Evolutionary conservation across 176 grass and related monocot genomes (phyloP).

Genomic region (Cenchrus americanus): DNA sequence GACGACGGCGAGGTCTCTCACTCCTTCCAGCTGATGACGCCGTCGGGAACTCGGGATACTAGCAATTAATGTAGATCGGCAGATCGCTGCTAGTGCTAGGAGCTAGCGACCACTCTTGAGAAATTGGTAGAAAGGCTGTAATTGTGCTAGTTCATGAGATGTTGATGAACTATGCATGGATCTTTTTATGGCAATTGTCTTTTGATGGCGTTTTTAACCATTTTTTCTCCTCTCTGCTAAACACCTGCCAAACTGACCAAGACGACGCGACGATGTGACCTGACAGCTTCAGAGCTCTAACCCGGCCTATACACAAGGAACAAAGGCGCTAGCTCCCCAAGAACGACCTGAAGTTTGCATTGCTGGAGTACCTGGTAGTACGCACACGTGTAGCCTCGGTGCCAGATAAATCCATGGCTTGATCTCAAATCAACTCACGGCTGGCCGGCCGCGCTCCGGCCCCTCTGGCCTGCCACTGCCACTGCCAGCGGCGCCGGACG

Average conservation of each 20-base stretch:
- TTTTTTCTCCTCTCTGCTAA: background rate
- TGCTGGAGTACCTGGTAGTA: background rate
- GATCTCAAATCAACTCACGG: conserved; percentile 12
- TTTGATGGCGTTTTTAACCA: background rate
- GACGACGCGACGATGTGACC: background rate
- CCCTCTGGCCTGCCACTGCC: background rate
- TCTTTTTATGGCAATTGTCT: background rate
- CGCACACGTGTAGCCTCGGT: background rate
- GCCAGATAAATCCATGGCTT: background rate
- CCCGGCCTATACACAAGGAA: too few relatives aligned
- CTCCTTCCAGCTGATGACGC: background rate
- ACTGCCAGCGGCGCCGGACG: background rate
- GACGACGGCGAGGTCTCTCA: background rate
- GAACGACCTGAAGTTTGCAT: background rate
- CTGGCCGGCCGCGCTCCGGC: background rate
- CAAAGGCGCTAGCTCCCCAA: background rate
- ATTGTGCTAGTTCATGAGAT: background rate
- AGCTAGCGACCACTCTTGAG: background rate
- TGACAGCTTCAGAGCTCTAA: background rate
- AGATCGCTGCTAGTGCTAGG: background rate
- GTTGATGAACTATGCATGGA: background rate
- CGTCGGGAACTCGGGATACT: background rate
- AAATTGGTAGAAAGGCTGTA: background rate
- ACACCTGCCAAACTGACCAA: background rate
- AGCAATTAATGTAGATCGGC: too few relatives aligned